A percentile compares a stretch with the other conserved stretches of the same genome.
These are phyloP conservation scores for Leptodermis oblonga DNA, from an alignment of 257 asterid species.

Conservation along the genomic window DNA sequence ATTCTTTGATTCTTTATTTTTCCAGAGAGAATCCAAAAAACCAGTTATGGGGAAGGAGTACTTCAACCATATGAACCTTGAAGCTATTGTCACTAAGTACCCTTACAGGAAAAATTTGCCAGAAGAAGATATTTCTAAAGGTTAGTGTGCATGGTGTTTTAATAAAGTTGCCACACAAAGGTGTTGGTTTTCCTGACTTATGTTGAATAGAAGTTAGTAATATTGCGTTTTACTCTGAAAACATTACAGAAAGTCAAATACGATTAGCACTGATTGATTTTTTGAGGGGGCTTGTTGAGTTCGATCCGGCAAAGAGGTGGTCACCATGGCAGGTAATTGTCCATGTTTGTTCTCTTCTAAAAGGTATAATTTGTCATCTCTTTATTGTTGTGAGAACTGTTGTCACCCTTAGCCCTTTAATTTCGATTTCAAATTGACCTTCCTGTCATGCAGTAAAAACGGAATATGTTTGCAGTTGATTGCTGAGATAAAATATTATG, in stretches of 20 bases:
- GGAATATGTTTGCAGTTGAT: not conserved
- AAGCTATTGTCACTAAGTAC: slow-evolving; percentile 69
- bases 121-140: slow-evolving; percentile 70
- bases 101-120: slow-evolving; percentile 77
- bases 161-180: slow-evolving; percentile 12
- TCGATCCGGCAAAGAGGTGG: slow-evolving; percentile 99
- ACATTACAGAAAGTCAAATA: slow-evolving; percentile 66
- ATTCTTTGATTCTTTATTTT: slow-evolving; percentile 10
- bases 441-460: slow-evolving; percentile 10
- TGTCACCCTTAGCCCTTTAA: not conserved
- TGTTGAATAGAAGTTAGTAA: not conserved
- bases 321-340: slow-evolving; percentile 86
- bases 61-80: slow-evolving; percentile 85
- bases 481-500: not conserved
- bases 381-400: not conserved
- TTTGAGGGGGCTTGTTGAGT: slow-evolving; percentile 92
- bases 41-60: slow-evolving; percentile 96
- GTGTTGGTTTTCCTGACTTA: slow-evolving; percentile 4
- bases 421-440: not conserved
- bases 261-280: slow-evolving; percentile 87
- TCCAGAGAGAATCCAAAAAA: slow-evolving; percentile 82
- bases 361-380: not conserved
- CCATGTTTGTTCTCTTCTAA: slow-evolving; percentile 11
- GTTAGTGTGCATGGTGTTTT: slow-evolving; percentile 36
- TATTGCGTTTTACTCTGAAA: slow-evolving; percentile 13